Base-by-base conservation (phyloP, 805 yeast genomes). In the Wickerhamiella brachini region DNA sequence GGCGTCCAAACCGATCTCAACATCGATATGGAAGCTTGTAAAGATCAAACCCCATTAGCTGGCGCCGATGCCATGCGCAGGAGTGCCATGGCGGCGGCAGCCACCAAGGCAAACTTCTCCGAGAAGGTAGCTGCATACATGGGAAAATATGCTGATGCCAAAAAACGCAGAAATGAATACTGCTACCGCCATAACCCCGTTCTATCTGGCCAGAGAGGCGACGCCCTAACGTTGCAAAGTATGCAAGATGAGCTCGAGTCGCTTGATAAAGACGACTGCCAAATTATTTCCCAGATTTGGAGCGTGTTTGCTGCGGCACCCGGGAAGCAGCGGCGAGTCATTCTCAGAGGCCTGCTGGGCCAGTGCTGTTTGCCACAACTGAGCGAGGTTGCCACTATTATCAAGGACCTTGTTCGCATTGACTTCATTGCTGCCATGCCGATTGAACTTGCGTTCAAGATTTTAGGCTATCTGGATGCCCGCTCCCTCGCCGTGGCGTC, bases 361-460 rank as follows among this genome's bases (percentile, higher is more conserved):
- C 95, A 87, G 64, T 87, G 97, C 65, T 93, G 98, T 60, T 89
- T 87, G 68, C 97, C 97, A 1, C 96, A 89, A 62, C 72, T 93
- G 20, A 85, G 95, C n/a, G 79, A 80, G 53, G 78, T 90, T 3
- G 78, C 94, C 1, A 80, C 83, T 56, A 90, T 87, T 61, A 83
- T 93, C 20, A 76, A 81, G 34, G 75, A 79, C 42, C 71, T 93
- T 60, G 83, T 93, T 53, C 80, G 89, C 57, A 85, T 93, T 54
- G 98, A 93, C 68, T 90, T 88, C 62, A 79, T 93, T 34, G 72
- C 84, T 42, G 81, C 88, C 6, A 72, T 93, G 46, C 98, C 98
- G 1, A 75, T 79, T 53, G 98, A 93, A 64, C 69, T 93, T 45
- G 76, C 95, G 1, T 74, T 88, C 56, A 88, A 87, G 65, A 81